Percentiles rank a stretch among this genome's conserved stretches.
Evolutionary conservation across 768 basidiomycete species (phyloP).

Genomic region (Rhizopogon rudus): DNA sequence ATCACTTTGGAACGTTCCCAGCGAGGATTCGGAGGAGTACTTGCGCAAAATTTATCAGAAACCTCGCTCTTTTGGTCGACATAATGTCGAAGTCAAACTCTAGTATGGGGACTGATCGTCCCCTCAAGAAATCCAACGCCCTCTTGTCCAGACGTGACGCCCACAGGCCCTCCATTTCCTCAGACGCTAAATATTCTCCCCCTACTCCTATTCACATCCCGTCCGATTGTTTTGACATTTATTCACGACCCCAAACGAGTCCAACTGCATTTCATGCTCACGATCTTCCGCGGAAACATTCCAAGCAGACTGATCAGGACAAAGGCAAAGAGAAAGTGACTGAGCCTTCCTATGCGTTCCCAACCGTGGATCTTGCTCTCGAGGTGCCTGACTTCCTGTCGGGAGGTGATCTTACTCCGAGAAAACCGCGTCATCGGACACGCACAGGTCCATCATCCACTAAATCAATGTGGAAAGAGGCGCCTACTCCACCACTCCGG

Average conservation of each 20-base stretch:
- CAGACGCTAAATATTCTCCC: slow-evolving; percentile 11
- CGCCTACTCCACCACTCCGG: slow-evolving; percentile 47
- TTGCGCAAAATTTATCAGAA: slow-evolving; percentile 1
- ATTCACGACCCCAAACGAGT: slow-evolving; percentile 35
- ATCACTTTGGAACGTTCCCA: not conserved
- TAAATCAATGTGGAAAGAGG: slow-evolving; percentile 37
- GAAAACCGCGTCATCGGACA: slow-evolving; percentile 46
- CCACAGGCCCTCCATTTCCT: slow-evolving; percentile 22
- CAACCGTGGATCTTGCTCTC: slow-evolving; percentile 20
- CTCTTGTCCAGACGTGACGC: slow-evolving; percentile 53
- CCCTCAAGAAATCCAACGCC: slow-evolving; percentile 50
- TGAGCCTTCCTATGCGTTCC: slow-evolving; percentile 20
- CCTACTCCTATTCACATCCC: slow-evolving; percentile 11
- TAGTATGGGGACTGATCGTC: slow-evolving; percentile 24
- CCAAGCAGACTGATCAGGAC: slow-evolving; percentile 21
- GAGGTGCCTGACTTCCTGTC: slow-evolving; percentile 21
- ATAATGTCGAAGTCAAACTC: slow-evolving; percentile 14
- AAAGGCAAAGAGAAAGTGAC: slow-evolving; percentile 20
- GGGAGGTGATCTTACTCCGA: slow-evolving; percentile 26
- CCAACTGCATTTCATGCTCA: slow-evolving; percentile 16
- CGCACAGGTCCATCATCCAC: slow-evolving; percentile 52
- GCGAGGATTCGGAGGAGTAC: not conserved
- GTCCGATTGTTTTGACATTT: slow-evolving; percentile 43
- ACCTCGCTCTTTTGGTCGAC: not conserved
- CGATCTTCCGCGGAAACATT: slow-evolving; percentile 15